Conservation (phyloP, 768 basidiomycete species). For the Suillus occidentalis region DNA sequence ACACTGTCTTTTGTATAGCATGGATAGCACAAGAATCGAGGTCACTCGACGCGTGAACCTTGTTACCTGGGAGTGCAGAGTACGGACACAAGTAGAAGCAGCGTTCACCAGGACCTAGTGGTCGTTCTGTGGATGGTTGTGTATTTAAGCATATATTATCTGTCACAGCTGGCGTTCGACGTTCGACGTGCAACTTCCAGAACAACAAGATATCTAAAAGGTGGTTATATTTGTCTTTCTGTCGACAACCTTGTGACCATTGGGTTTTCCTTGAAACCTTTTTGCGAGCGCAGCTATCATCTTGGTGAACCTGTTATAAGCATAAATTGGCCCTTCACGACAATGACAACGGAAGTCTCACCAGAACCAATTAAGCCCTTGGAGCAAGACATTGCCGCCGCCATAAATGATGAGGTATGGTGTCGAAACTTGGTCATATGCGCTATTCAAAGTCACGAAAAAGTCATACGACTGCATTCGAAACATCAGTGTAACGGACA, state of each 20-base stretch:
- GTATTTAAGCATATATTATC: neutral
- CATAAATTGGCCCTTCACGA: slow-evolving; percentile 1
- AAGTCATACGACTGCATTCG: slow-evolving; percentile 62
- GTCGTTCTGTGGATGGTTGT: neutral
- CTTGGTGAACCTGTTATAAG: slow-evolving; percentile 59
- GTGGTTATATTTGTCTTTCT: slow-evolving; percentile 13
- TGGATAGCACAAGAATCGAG: slow-evolving; percentile 50
- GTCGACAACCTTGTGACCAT: slow-evolving; percentile 16
- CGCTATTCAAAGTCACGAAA: slow-evolving; percentile 54
- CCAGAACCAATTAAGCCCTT: slow-evolving; percentile 80
- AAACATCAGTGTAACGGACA: neutral
- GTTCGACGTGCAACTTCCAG: neutral
- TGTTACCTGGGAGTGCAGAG: slow-evolving; percentile 75
- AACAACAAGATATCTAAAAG: neutral
- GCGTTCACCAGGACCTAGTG: slow-evolving; percentile 40
- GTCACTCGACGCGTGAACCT: slow-evolving; percentile 74
- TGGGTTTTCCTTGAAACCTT: slow-evolving; percentile 45
- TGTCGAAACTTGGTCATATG: slow-evolving; percentile 54
- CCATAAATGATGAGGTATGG: slow-evolving; percentile 52
- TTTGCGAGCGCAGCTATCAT: slow-evolving; percentile 69
- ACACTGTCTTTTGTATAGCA: slow-evolving; percentile 57
- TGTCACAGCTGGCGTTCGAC: neutral
- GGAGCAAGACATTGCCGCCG: slow-evolving; percentile 61
- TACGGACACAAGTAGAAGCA: slow-evolving; percentile 56
- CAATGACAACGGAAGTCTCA: slow-evolving; percentile 32